Conservation (phyloP, 2,329 filamentous ascomycete genomes). For the Pestalotiopsis sp. region DNA sequence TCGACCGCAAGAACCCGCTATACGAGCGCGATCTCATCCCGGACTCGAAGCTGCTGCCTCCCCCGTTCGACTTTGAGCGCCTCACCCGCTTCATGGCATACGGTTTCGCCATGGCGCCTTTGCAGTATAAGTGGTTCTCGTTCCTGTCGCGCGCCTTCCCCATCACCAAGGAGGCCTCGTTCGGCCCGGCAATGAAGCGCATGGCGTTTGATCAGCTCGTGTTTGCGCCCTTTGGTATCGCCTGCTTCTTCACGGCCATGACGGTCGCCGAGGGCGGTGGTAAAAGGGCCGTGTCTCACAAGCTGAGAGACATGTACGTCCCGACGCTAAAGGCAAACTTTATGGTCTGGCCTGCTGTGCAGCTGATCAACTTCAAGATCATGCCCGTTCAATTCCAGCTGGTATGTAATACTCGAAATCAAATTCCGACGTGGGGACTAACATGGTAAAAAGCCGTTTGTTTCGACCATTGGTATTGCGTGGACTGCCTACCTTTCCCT, state of each 20-base stretch:
- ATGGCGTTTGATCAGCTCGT: slow-evolving; percentile 91
- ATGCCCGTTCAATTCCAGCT: slow-evolving; percentile 97
- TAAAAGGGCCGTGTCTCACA: slow-evolving; percentile 74
- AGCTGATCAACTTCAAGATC: slow-evolving; percentile 93
- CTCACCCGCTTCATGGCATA: slow-evolving; percentile 96
- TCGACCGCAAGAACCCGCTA: slow-evolving; percentile 78
- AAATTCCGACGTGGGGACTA: not conserved
- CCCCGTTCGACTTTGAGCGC: slow-evolving; percentile 93
- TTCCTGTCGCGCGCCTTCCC: slow-evolving; percentile 84
- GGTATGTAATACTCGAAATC: slow-evolving; percentile 57
- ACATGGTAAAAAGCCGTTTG: slow-evolving; percentile 72
- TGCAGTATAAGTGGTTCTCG: slow-evolving; percentile 95
- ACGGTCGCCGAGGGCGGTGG: slow-evolving; percentile 93
- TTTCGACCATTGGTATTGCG: slow-evolving; percentile 92
- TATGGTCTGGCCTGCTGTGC: slow-evolving; percentile 91
- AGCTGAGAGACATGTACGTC: slow-evolving; percentile 91
- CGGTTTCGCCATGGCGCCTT: slow-evolving; percentile 91
- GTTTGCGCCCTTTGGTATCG: slow-evolving; percentile 88
- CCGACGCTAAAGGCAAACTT: slow-evolving; percentile 96
- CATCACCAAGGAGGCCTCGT: slow-evolving; percentile 74
- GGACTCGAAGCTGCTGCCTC: slow-evolving; percentile 65
- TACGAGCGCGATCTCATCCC: slow-evolving; percentile 68
- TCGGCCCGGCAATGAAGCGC: slow-evolving; percentile 81
- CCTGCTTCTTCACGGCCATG: slow-evolving; percentile 93
- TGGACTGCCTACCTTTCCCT: slow-evolving; percentile 98